Evolutionary conservation across 306 rosid species (phyloP).

Genomic region (Canavalia gladiata): DNA sequence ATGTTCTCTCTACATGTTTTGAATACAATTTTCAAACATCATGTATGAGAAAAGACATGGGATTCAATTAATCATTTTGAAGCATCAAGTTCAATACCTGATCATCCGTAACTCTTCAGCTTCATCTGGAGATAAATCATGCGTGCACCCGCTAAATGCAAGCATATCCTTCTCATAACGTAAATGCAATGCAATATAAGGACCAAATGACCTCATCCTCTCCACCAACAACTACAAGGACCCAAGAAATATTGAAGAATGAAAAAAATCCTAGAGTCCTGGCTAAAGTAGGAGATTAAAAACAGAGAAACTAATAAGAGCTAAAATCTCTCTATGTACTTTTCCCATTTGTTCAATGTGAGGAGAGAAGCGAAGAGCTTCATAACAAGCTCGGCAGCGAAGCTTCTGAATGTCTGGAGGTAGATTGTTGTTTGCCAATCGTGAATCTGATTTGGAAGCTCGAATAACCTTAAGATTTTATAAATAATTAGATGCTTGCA

Average conservation of each 20-base stretch:
- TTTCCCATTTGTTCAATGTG: conserved; percentile 90
- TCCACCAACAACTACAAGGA: conserved; percentile 73
- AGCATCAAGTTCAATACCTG: conserved; percentile 62
- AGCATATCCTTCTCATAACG: conserved; percentile 99
- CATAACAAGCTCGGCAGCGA: conserved; percentile 95
- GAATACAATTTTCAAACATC: conserved; percentile 24
- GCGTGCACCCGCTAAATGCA: conserved; percentile 97
- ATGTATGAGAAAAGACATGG: conserved; percentile 11
- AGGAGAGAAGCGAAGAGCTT: conserved; percentile 91
- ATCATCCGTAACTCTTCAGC: conserved; percentile 83
- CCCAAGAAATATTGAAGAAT: conserved; percentile 41
- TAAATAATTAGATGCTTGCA: conserved; percentile 36
- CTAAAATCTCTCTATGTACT: conserved; percentile 54
- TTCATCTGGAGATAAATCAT: conserved; percentile 76
- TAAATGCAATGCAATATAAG: conserved; percentile 88
- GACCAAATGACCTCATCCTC: conserved; percentile 92
- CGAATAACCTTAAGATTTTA: conserved; percentile 74
- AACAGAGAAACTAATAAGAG: conserved; percentile 44
- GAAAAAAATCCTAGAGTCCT: not conserved
- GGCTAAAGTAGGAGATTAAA: conserved; percentile 38
- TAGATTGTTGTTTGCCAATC: conserved; percentile 86
- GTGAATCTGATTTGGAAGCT: conserved; percentile 96
- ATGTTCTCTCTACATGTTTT: conserved; percentile 79
- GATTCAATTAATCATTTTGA: conserved; percentile 37
- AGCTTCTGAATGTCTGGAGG: conserved; percentile 92